phyloP scores from a whole-genome alignment of 2,329 filamentous ascomycete genomes.

The Ceratocystis huliohia region DNA sequence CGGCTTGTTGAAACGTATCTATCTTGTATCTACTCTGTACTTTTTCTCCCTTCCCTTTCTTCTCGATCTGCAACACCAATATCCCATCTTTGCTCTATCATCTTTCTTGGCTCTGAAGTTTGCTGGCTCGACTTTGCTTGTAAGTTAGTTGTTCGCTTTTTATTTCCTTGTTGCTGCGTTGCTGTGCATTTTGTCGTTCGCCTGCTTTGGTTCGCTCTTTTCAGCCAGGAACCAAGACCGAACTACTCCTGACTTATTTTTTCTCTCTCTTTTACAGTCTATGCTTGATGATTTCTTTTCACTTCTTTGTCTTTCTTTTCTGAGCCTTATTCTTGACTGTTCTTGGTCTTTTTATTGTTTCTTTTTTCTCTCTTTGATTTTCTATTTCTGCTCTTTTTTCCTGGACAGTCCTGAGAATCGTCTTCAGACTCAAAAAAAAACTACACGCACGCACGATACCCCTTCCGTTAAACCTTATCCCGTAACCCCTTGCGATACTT shows the following conservation, averaged over 20 bases:
- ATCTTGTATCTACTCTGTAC: neutral
- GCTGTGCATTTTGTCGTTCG: neutral
- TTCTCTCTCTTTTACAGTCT: neutral
- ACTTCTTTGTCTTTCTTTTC: conserved; percentile 3
- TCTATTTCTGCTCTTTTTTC: neutral
- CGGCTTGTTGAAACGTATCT: neutral
- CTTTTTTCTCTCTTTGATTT: neutral
- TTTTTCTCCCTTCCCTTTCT: neutral
- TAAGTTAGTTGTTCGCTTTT: conserved; percentile 5
- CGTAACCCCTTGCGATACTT: neutral
- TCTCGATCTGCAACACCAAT: neutral
- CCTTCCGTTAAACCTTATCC: conserved; percentile 1
- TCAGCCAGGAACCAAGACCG: neutral
- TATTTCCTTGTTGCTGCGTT: conserved; percentile 3
- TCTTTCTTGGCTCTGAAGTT: neutral
- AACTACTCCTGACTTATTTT: conserved; percentile 6
- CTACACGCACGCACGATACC: conserved; percentile 9
- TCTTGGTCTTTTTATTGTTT: neutral
- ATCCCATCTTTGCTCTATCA: neutral
- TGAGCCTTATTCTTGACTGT: neutral
- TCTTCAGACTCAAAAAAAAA: neutral
- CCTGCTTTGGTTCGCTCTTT: neutral
- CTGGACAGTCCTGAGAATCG: neutral
- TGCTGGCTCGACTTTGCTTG: conserved; percentile 2
- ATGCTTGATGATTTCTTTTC: conserved; percentile 9